Percentiles rank a stretch among this genome's conserved stretches.
phyloP scores from a whole-genome alignment of 2,329 filamentous ascomycete species.

The Fusarium brachygibbosum region DNA sequence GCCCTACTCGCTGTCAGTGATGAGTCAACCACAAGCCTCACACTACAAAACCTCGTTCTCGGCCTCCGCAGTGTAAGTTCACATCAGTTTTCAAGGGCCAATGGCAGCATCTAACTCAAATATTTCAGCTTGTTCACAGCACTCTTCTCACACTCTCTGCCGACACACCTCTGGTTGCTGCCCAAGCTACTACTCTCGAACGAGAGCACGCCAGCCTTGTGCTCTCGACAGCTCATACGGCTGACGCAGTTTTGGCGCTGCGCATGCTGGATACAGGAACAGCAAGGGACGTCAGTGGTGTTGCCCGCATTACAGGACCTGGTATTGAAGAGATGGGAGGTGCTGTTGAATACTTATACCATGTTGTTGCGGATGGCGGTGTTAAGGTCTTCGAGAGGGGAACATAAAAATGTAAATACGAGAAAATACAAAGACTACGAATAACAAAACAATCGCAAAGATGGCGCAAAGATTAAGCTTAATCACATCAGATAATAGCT shows the following conservation, averaged over 20 bases:
- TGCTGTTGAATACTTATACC: conserved; percentile 83
- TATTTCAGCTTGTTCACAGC: conserved; percentile 70
- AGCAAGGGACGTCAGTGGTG: conserved; percentile 92
- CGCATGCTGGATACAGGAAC: conserved; percentile 86
- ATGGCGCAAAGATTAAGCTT: not conserved
- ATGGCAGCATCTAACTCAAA: not conserved
- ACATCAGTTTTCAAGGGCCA: not conserved
- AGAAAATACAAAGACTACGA: not conserved
- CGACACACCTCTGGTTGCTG: conserved; percentile 77
- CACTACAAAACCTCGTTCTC: conserved; percentile 69
- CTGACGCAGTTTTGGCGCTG: conserved; percentile 77
- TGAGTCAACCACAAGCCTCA: conserved; percentile 58
- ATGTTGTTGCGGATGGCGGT: conserved; percentile 81
- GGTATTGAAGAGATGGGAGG: conserved; percentile 54
- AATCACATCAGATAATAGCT: not conserved
- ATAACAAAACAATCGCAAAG: not conserved
- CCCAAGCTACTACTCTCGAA: conserved; percentile 74
- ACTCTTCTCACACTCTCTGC: conserved; percentile 78
- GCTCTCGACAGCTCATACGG: conserved; percentile 79
- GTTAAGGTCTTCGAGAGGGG: conserved; percentile 90
- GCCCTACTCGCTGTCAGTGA: conserved; percentile 71
- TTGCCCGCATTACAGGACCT: conserved; percentile 77
- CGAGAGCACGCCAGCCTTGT: conserved; percentile 78
- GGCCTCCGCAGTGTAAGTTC: conserved; percentile 72
- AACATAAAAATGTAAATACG: conserved; percentile 39